Base-by-base conservation (phyloP, 2,329 filamentous ascomycete species). In the Xylariomycetidae sp. region DNA sequence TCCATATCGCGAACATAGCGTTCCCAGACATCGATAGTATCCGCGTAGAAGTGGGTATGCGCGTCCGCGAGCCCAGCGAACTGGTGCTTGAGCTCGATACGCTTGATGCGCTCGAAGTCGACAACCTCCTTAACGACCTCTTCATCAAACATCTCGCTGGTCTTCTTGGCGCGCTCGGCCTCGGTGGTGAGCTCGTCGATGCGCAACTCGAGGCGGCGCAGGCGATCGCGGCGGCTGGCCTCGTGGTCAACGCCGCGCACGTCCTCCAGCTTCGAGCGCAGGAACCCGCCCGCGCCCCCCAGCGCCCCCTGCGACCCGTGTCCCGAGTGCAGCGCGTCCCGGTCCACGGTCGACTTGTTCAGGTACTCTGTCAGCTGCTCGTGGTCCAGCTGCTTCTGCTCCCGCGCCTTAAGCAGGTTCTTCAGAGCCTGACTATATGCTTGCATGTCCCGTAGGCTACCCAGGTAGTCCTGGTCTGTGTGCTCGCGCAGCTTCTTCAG, bases 381-480 rank as follows among this genome's bases (percentile, higher is more conserved):
- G 53, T 90, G 95, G 64, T 98, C 92, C 37, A 98, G 82, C 59
- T 98, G 92, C 58, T 98, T 98, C 65, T 93, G 88, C 65, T 98
- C 92, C 22, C 92, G 82, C 2, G 86, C 86, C 59, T 94, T 94
- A 43, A 98, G 78, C 5, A 98, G 79, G 16, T 78, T 73, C 60
- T 94, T 94, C 29, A 96, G 68, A 0, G 88, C 83, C n/a, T 76
- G 66, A 45, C 88, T 90, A 61, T 96, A 98, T 17, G 88, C 83
- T 50, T 93, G 85, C 89, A 96, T 95, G 63, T 98, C 92, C 31
- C 88, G 79, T 33, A 98, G 70, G 35, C 83, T 90, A 46, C 87
- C 86, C 2, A 98, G 77, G 56, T 98, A 98, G 60, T 95, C 88
- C 52, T 94, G 88, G 56, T 98, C 92, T 0, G 90, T 96, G 51